Evolutionary conservation across 2,329 filamentous ascomycete species (phyloP).

Genomic region (Hawksworthiomyces lignivorus): DNA sequence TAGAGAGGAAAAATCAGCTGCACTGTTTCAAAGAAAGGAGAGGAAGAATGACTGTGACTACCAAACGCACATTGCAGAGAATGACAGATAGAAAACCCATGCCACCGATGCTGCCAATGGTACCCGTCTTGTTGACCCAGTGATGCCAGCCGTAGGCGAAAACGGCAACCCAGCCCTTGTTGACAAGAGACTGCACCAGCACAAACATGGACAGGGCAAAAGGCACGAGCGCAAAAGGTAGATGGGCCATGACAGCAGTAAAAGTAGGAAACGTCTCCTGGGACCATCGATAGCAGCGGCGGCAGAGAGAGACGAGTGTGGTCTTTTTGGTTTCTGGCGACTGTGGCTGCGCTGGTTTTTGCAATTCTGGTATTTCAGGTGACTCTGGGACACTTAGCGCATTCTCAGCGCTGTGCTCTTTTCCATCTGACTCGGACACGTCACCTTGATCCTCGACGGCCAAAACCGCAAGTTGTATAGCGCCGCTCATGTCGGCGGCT

Average conservation of each 20-base stretch:
- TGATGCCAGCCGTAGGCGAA: slow-evolving; percentile 69
- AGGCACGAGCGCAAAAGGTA: slow-evolving; percentile 61
- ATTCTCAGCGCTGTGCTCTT: neutral
- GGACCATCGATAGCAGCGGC: slow-evolving; percentile 45
- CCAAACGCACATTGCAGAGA: slow-evolving; percentile 61
- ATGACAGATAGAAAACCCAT: slow-evolving; percentile 68
- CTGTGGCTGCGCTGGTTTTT: no score
- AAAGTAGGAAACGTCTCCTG: slow-evolving; percentile 66
- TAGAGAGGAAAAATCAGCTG: no score
- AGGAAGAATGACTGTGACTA: no score
- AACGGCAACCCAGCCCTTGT: slow-evolving; percentile 66
- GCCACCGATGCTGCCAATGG: slow-evolving; percentile 58
- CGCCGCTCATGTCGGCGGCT: no score
- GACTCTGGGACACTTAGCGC: no score
- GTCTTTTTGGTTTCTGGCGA: slow-evolving; percentile 11
- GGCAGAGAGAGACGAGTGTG: slow-evolving; percentile 45
- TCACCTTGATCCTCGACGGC: slow-evolving; percentile 6
- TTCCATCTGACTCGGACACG: no score
- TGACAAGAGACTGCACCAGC: slow-evolving; percentile 63
- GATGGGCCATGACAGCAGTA: slow-evolving; percentile 54
- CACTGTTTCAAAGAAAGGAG: no score
- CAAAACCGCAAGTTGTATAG: no score
- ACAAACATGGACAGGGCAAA: slow-evolving; percentile 71
- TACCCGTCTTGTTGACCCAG: slow-evolving; percentile 63
- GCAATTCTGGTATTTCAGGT: no score